Evolutionary conservation across 2,329 filamentous ascomycete species (phyloP).

Genomic region (Berkeleyomyces basicola): DNA sequence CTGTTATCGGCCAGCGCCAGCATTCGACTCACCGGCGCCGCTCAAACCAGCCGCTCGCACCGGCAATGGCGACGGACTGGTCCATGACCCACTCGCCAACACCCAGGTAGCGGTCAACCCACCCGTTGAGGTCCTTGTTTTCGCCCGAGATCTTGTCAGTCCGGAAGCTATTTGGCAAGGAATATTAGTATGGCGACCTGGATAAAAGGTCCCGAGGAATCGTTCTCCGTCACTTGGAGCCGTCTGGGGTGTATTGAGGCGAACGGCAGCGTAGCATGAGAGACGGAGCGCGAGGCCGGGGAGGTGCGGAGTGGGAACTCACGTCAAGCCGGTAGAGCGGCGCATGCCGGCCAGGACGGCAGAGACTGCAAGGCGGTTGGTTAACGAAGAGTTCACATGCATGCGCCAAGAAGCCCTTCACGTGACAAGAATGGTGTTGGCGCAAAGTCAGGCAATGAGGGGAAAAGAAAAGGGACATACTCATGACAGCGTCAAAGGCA

Average conservation of each 20-base stretch:
- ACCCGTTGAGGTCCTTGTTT: constrained; percentile 67
- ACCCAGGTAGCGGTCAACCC: constrained; percentile 85
- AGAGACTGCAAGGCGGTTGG: constrained; percentile 45
- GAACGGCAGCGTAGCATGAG: too few species aligned
- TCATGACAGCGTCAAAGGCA: constrained; percentile 85
- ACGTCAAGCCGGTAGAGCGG: constrained; percentile 95
- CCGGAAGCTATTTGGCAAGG: constrained; percentile 49
- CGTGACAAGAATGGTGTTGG: not conserved
- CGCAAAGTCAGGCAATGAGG: not conserved
- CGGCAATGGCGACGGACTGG: constrained; percentile 81
- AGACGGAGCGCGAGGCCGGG: too few species aligned
- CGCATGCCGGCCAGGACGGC: constrained; percentile 94
- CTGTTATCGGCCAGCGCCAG: not conserved
- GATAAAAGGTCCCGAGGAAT: too few species aligned
- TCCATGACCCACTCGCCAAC: constrained; percentile 98
- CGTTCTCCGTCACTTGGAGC: too few species aligned
- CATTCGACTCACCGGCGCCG: constrained; percentile 48
- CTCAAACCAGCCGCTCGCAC: constrained; percentile 80
- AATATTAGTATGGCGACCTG: not conserved
- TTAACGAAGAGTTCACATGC: constrained; percentile 14
- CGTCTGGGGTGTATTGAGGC: not conserved
- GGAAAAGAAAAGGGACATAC: constrained; percentile 34
- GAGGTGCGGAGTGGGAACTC: constrained; percentile 31
- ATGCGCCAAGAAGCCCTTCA: not conserved
- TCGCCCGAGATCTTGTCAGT: constrained; percentile 66